Percentiles rank a stretch among this genome's conserved stretches.
Conservation (phyloP, 2,329 filamentous ascomycete species). For the Hymenoscyphus scutula region DNA sequence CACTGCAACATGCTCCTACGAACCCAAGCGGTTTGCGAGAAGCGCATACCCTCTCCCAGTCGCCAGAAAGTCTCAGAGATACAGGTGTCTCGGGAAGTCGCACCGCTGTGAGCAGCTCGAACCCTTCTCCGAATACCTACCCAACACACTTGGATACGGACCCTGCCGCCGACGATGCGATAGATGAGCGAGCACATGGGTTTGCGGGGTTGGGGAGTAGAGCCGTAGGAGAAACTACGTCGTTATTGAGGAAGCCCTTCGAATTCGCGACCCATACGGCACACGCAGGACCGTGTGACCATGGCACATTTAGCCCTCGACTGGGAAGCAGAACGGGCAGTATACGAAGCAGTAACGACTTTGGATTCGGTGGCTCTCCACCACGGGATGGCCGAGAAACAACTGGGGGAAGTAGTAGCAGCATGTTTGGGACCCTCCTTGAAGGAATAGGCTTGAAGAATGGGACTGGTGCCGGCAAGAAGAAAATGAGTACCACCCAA, state of each 20-base stretch:
- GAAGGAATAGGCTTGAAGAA: conserved; percentile 27
- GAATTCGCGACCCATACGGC: conserved; percentile 28
- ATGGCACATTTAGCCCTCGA: conserved; percentile 75
- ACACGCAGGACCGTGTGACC: conserved; percentile 52
- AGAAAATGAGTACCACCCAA: conserved; percentile 71
- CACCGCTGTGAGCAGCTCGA: conserved; percentile 23
- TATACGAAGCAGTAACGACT: conserved; percentile 21
- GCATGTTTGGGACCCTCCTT: conserved; percentile 28
- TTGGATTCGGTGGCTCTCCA: conserved; percentile 26
- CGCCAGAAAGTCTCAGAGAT: conserved; percentile 19
- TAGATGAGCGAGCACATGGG: conserved; percentile 14
- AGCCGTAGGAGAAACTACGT: conserved; percentile 48
- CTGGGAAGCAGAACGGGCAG: conserved; percentile 42
- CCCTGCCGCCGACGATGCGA: conserved; percentile 16
- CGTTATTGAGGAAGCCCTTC: conserved; percentile 46
- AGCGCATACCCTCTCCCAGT: conserved; percentile 23
- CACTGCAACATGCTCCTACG: conserved; percentile 23
- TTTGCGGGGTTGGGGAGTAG: conserved; percentile 16
- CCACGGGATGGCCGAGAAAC: conserved; percentile 16
- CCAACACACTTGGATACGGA: conserved; percentile 24
- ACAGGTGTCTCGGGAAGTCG: neutral
- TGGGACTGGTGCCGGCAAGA: conserved; percentile 36
- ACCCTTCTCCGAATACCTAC: conserved; percentile 25
- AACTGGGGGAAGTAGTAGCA: conserved; percentile 22
- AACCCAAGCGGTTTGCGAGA: conserved; percentile 28